These are phyloP conservation scores for Mortierella sp. DNA, from an alignment of 371 early-diverging fungal species.

Conservation along the genomic window DNA sequence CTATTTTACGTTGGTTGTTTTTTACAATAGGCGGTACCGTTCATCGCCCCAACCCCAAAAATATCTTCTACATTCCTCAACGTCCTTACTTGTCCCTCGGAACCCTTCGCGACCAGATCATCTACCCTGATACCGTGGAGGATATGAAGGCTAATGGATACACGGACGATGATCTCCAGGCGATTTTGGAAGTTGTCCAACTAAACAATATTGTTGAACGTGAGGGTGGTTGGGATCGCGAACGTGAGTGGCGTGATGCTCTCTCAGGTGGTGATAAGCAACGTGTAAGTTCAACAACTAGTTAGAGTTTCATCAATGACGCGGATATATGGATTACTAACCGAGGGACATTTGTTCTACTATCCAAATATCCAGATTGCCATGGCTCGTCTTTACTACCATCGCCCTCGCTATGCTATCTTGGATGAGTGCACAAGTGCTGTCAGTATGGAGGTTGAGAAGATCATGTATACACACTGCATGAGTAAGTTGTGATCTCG, in stretches of 20 bases:
- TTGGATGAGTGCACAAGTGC: constrained; percentile 94
- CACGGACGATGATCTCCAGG: constrained; percentile 77
- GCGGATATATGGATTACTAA: not conserved
- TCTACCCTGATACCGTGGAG: constrained; percentile 84
- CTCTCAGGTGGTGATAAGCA: constrained; percentile 91
- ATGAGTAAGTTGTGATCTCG: constrained; percentile 60
- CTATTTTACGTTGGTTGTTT: not conserved
- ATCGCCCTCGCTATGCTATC: constrained; percentile 91
- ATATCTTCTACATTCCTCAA: constrained; percentile 98
- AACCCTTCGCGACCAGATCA: constrained; percentile 95
- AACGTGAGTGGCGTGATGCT: constrained; percentile 88
- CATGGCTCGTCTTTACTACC: constrained; percentile 93
- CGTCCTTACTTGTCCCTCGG: constrained; percentile 95
- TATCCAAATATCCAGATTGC: constrained; percentile 65
- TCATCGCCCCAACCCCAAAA: constrained; percentile 81
- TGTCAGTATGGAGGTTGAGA: constrained; percentile 92
- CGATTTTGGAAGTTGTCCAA: constrained; percentile 82
- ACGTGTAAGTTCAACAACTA: constrained; percentile 62
- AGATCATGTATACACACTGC: constrained; percentile 92
- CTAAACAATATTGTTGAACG: constrained; percentile 83
- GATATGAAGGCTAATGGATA: constrained; percentile 74
- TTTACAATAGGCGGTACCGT: constrained; percentile 77
- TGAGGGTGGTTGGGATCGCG: constrained; percentile 91
- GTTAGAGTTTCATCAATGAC: not conserved
- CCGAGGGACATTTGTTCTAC: too few relatives aligned